Conservation (phyloP, 2,329 filamentous ascomycete genomes). For the Scytalidium sp. region DNA sequence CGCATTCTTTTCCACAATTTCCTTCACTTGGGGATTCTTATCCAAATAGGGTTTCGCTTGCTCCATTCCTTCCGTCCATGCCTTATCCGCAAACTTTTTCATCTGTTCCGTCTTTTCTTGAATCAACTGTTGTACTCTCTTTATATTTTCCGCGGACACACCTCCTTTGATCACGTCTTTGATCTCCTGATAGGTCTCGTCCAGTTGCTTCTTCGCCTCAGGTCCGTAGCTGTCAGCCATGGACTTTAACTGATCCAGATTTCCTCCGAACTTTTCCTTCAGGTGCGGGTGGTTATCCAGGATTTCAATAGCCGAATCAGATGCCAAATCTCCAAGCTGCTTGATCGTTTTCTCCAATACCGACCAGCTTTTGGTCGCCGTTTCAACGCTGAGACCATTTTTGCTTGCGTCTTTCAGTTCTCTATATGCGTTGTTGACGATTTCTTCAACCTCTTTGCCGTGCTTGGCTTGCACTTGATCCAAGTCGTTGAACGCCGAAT, state of each 20-base stretch:
- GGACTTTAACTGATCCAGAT: constrained; percentile 65
- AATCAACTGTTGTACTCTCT: constrained; percentile 57
- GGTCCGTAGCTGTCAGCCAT: constrained; percentile 69
- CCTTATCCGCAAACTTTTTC: constrained; percentile 65
- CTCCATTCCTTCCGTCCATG: constrained; percentile 69
- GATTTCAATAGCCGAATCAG: constrained; percentile 61
- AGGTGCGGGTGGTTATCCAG: constrained; percentile 71
- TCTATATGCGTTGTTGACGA: constrained; percentile 64
- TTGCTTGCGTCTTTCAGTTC: constrained; percentile 62
- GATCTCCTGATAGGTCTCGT: constrained; percentile 67
- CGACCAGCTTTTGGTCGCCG: constrained; percentile 58
- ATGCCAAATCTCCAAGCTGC: constrained; percentile 58
- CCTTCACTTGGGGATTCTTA: constrained; percentile 73
- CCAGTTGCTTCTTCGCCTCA: constrained; percentile 73
- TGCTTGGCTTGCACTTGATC: constrained; percentile 67
- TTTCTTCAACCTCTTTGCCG: constrained; percentile 65
- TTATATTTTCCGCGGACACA: constrained; percentile 51
- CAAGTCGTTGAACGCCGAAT: constrained; percentile 67
- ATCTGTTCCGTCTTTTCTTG: constrained; percentile 69
- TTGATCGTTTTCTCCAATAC: constrained; percentile 60
- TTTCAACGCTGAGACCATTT: constrained; percentile 58
- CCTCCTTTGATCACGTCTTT: constrained; percentile 62
- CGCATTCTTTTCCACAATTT: constrained; percentile 68
- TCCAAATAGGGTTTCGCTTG: constrained; percentile 70
- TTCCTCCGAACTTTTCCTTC: constrained; percentile 69